phyloP scores from a whole-genome alignment of 805 yeast genomes.

The Cyberlindnera suaveolens region DNA sequence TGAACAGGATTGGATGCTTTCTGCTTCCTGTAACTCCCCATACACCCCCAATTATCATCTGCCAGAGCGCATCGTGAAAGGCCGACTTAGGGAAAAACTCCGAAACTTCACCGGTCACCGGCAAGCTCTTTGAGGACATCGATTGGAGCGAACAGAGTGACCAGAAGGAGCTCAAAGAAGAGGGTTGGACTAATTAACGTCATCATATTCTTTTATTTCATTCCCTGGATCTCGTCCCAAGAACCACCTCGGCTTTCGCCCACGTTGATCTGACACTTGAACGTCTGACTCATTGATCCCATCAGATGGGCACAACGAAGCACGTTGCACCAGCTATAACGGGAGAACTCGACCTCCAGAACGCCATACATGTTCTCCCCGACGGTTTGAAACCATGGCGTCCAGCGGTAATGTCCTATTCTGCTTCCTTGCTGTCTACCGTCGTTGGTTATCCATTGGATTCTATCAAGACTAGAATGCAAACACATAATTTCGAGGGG shows the following conservation, averaged over 20 bases:
- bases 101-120: not conserved
- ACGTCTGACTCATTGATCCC: slow-evolving; percentile 1
- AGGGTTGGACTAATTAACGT: no score
- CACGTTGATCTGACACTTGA: no score
- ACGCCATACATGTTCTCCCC: slow-evolving; percentile 47
- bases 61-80: no score
- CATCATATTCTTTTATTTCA: no score
- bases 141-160: no score
- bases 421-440: slow-evolving; percentile 58
- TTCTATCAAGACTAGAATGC: slow-evolving; percentile 83
- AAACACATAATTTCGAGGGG: slow-evolving; percentile 59
- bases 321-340: slow-evolving; percentile 47
- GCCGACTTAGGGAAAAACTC: no score
- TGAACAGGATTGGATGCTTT: no score
- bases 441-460: slow-evolving; percentile 80
- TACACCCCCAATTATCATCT: no score
- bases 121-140: not conserved
- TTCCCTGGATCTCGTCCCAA: no score
- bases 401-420: slow-evolving; percentile 55
- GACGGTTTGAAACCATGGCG: slow-evolving; percentile 42
- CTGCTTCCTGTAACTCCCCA: no score
- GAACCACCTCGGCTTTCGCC: no score
- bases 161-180: no score
- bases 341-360: slow-evolving; percentile 40
- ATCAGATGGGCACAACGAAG: not conserved